Percentiles rank a stretch among this genome's conserved stretches.
phyloP scores from a whole-genome alignment of 129 eudicot species.

The Dittrichia graveolens region DNA sequence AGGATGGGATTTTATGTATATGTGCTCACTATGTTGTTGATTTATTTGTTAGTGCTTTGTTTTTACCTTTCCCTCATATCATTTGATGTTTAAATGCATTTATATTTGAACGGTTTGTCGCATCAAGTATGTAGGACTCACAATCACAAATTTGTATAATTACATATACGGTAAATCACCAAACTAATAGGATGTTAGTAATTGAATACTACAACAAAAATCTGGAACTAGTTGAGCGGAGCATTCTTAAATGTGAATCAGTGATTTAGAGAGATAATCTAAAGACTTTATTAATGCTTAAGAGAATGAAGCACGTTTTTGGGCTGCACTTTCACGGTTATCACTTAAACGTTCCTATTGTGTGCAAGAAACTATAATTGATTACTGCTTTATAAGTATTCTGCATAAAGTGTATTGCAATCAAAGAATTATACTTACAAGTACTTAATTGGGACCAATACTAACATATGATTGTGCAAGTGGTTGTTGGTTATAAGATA shows the following conservation, averaged over 20 bases:
- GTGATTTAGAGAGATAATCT: not conserved
- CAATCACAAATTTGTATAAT: not conserved
- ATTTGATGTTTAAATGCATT: not conserved
- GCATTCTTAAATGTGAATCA: not conserved
- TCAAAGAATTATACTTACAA: not conserved
- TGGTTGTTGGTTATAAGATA: not conserved
- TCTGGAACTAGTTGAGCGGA: not conserved
- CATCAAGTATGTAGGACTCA: not conserved
- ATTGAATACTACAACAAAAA: not conserved
- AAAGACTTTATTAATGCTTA: not conserved
- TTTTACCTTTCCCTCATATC: constrained; percentile 4
- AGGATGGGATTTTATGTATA: not conserved
- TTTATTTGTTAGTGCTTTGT: not conserved
- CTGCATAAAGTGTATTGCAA: not conserved
- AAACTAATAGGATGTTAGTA: not conserved
- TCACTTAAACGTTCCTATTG: not conserved
- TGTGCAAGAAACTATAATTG: not conserved
- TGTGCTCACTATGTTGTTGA: not conserved
- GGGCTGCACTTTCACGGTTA: constrained; percentile 1
- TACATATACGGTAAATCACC: not conserved
- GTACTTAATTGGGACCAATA: not conserved
- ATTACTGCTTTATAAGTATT: not conserved
- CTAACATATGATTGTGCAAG: not conserved
- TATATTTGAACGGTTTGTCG: not conserved
- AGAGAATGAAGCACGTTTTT: not conserved